Base-by-base conservation (phyloP, 2,329 filamentous ascomycete genomes). In the Sporothrix sp. region DNA sequence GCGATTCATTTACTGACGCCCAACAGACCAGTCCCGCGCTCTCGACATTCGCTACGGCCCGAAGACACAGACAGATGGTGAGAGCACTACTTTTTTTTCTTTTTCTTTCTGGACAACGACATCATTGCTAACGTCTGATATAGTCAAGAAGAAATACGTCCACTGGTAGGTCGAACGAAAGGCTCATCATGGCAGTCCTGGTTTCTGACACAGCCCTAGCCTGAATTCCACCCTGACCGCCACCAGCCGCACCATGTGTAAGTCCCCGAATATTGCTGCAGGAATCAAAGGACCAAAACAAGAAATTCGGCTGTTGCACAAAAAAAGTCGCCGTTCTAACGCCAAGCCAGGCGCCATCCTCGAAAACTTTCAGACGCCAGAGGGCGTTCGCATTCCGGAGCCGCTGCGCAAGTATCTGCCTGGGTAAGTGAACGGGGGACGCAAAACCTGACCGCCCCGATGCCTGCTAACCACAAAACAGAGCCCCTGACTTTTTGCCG, bases 361-460 rank as follows among this genome's bases (percentile, higher is more conserved):
- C 35, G 93, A 98, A 71, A 98, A 97, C 71, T 97, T 91, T 69
- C 93, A 98, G 73, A 93, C 84, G 0, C 82, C 89, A 62, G 85
- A 87, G 74, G 87, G 88, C 56, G 75, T 94, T 59, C 77, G 78
- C 52, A 84, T 95, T 30, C 90, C 90, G 1, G 84, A 90, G 67
- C 82, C 84, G 40, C 76, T 96, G 54, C 80, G 87, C 59, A 91
- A 89, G 69, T 97, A 94, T 66, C 84, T 97, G 47, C 89, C 90
- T 2, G 91, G 90, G 56, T 58, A 43, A 35, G 54, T 51, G 3
- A 13, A 42, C 21, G 18, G n/a, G 6, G 1, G 1, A 13, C 16
- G 3, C 11, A 18, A 7, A 25, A 13, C 23, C 7, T 21, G 37
- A 25, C 13, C 5, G 28, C 4, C 16, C 3, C 18, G 6, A n/a